Evolutionary conservation across 1,284 basidiomycete genomes (phyloP), one percentile per base, ranked within the genome.

Genomic region (Volvariella volvacea): DNA sequence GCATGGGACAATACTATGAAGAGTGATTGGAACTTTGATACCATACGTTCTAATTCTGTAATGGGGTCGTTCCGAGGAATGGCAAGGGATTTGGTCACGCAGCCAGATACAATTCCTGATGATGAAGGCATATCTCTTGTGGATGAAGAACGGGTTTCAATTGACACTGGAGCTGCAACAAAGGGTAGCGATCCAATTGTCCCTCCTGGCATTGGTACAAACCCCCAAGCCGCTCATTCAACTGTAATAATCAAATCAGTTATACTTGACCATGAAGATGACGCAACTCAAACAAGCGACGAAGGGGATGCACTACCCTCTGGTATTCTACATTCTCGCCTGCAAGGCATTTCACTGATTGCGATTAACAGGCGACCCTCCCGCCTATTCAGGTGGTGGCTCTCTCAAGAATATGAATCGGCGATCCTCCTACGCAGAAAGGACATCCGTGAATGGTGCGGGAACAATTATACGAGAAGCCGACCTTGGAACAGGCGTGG

Each of bases 21-120:
- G 56, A 92, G 87, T 57, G 91, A 93, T 51, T 97, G 93, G 94
- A 91, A 91, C 61, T 99, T 97, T 63, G 92, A 96, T 53, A 97
- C 92, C 1, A 71, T 95, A 53, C 83, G 78, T 51, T 78, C 83
- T 25, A 73, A 80, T 9, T 76, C 81, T 20, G 79, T 78, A 14
- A 81, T 88, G 79, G 85, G 84, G 40, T 82, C 83, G 2, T 78
- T 81, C 59, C 76, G 74, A 46, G 82, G 73, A 49, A 80, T 81
- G 70, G 71, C 78, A 4, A 78, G 73, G 52, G 84, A 85, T 53
- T 63, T 85, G 20, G 51, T 50, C 8, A 70, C 76, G 61, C 74
- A 73, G n/a, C 64, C 68, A 14, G 79, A 71, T 25, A 77, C 77
- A 69, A 71, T 73, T 17, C 64, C 66, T 64, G 68, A 72, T 49